Evolutionary conservation across 805 yeast species (phyloP).

Genomic region (Yamadazyma philogaea): DNA sequence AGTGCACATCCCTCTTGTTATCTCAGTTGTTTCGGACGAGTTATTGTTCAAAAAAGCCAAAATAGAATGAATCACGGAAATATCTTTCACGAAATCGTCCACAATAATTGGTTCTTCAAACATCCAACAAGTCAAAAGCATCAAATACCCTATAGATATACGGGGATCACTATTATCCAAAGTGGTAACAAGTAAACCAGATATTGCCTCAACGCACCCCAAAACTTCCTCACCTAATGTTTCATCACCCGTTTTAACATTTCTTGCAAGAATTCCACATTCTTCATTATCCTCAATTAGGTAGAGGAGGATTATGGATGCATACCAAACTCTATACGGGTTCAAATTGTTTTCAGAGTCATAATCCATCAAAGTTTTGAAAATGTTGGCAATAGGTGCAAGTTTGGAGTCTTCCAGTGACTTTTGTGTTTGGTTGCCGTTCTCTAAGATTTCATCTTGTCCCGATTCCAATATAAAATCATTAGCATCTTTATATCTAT

Average conservation of each 20-base stretch:
- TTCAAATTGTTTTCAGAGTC: conserved; percentile 63
- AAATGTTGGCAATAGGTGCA: conserved; percentile 55
- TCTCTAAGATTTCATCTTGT: conserved; percentile 1
- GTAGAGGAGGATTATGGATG: conserved; percentile 61
- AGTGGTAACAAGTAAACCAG: conserved; percentile 68
- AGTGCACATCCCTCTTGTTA: conserved; percentile 71
- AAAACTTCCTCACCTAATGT: conserved; percentile 66
- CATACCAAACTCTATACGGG: conserved; percentile 87
- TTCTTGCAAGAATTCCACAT: conserved; percentile 45
- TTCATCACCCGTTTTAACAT: conserved; percentile 55
- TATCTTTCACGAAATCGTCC: conserved; percentile 67
- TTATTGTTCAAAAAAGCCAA: conserved; percentile 55
- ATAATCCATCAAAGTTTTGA: conserved; percentile 69
- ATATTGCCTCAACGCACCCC: conserved; percentile 67
- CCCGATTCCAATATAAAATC: background rate
- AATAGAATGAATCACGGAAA: conserved; percentile 63
- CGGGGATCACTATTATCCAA: conserved; percentile 66
- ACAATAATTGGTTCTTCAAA: conserved; percentile 76
- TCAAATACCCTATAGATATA: conserved; percentile 71
- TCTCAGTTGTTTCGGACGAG: conserved; percentile 47
- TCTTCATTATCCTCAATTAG: conserved; percentile 56
- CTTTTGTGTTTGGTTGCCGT: background rate
- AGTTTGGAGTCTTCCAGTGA: conserved; percentile 4
- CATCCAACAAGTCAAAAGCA: conserved; percentile 71
- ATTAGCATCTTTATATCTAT: conserved; percentile 27